Base-by-base conservation (phyloP, 1,284 basidiomycete species). In the Phellinidium pouzarii region DNA sequence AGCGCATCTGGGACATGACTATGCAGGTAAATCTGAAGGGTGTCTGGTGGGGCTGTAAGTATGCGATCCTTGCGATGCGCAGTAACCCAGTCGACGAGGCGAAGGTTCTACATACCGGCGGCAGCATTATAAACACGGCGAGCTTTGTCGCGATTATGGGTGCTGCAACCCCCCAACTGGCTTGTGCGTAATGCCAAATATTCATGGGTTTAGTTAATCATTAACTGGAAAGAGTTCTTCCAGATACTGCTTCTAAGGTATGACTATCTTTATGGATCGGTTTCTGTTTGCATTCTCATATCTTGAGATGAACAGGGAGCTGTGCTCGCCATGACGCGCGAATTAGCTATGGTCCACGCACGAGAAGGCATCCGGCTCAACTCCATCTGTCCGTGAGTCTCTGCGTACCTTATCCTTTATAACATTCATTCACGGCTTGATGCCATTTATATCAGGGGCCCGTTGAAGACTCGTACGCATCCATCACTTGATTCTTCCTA, bases 41-140 rank as follows among this genome's bases (percentile, higher is more conserved):
- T 52, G 95, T 97, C 55, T 97, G 94, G 94, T 98, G 87, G 84
- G 94, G 95, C 43, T 94, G 89, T 78, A 96, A 97, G 71, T 87
- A 98, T 65, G 94, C 93, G 5, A 94, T 98, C 65, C 75, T 87
- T 51, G 95, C 94, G 22, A 98, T 98, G 94, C 84, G 91, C 58
- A 73, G 91, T 59, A 97, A 97, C 71, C 80, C 89, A 11, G 79
- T 80, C 41, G 93, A 96, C 59, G 79, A 79, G 58, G 70, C 77
- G 53, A 92, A 87, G 68, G 88, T 88, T 4, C 78, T 96, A 14
- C 84, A 81, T 61, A 71, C 73, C 19, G 94, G 94, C 51, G 94
- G 94, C 55, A 92, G 88, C 62, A 93, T 98, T 71, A 97, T 98
- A 73, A 98, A 98, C 72, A 95, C 89, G 4, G 94, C 95, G 5